phyloP scores from a whole-genome alignment of 352 stramenopile genomes.

The Phytophthora boehmeriae region DNA sequence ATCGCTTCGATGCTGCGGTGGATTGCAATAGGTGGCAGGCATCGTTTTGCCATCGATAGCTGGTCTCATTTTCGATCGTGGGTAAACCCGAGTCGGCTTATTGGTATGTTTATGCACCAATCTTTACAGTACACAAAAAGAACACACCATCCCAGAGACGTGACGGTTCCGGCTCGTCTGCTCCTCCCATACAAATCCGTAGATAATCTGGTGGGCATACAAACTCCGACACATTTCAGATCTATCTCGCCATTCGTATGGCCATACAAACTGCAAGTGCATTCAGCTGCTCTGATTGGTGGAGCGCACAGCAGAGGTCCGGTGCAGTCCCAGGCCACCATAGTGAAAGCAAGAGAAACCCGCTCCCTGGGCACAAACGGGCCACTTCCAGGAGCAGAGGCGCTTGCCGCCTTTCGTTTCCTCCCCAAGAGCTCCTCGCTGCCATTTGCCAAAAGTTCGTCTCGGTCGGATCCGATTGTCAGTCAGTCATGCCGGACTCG shows the following conservation, averaged over 20 bases:
- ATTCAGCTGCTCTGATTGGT: not conserved
- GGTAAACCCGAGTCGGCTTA: no score
- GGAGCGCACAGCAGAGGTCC: not conserved
- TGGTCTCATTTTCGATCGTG: no score
- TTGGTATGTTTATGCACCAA: no score
- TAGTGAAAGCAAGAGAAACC: not conserved
- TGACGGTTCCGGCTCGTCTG: no score
- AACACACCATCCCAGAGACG: no score
- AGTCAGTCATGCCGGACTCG: conserved; percentile 51
- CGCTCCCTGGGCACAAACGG: not conserved
- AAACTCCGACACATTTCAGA: no score
- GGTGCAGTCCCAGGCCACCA: not conserved
- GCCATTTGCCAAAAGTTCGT: conserved; percentile 31
- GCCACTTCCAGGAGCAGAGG: not conserved
- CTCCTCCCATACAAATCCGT: no score
- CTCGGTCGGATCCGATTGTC: not conserved
- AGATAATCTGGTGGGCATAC: no score
- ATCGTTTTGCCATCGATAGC: no score
- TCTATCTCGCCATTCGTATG: not conserved
- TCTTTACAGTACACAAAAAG: no score
- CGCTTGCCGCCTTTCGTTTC: conserved; percentile 37
- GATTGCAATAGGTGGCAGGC: no score
- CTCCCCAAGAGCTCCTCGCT: not conserved
- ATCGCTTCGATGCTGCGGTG: no score
- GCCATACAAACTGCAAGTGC: not conserved